Evolutionary conservation across 192 early-diverging fungal genomes (phyloP), one percentile per base, ranked within the genome.

Genomic region (Entomortierella chlamydospora): DNA sequence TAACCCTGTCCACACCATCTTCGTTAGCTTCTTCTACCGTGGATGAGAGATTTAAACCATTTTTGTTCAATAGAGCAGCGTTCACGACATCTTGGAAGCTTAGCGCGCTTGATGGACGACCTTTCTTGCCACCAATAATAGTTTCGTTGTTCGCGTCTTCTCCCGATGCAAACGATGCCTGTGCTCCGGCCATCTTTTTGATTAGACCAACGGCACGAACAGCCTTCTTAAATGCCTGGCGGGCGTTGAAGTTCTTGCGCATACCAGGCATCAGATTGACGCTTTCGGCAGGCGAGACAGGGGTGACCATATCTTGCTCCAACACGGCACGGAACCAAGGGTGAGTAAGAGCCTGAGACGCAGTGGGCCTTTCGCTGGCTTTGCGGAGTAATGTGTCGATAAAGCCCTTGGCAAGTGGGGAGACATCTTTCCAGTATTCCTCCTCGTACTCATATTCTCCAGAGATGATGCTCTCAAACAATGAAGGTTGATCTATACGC

Each of bases 371-470:
- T 33, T 83, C 61, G 39, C 65, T 45, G 1, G 91, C 92, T 63
- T 92, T 83, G 9, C 90, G 77, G 52, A 91, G 72, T 15, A 88
- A 74, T 57, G 70, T 77, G 47, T 88, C 87, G 65, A 91, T 90
- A 72, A 91, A 91, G 56, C 87, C 84, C 73, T 90, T 90, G 78
- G 87, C 90, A 47, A 71, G 81, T 20, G 29, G 47, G 23, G 82
- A 80, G n/a, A 83, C 72, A 23, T 95, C 95, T 65, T 85, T 84
- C 93, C 93, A 93, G 80, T 88, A 93, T 50, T 87, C 88, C 57
- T 93, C 90, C 64, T 91, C 88, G 50, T 90, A 94, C 58, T 91
- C 84, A 65, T 91, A 95, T 39, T 90, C 74, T 63, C 90, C 88
- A 4, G 69, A 66, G 26, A 72, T 68, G 25, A 81, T 72, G 59